Conservation (phyloP, 805 yeast species). For the Kuraishia borneana region DNA sequence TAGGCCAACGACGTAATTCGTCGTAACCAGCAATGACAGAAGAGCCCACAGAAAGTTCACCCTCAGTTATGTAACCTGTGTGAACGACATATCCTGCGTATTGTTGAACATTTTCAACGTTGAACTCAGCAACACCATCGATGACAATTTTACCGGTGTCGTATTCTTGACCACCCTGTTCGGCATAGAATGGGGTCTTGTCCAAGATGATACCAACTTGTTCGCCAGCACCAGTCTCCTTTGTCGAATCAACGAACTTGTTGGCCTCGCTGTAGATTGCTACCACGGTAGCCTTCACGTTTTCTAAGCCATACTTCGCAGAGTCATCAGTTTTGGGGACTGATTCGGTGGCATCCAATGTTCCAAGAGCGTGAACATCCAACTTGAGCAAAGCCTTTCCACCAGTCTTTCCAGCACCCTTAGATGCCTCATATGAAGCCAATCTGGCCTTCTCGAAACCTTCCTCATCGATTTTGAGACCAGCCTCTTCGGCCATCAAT, state of each 20-base stretch:
- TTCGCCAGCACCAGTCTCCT: constrained; percentile 19
- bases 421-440: constrained; percentile 90
- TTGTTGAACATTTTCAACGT: constrained; percentile 82
- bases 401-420: constrained; percentile 62
- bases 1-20: constrained; percentile 90
- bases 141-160: constrained; percentile 90
- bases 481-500: constrained; percentile 98
- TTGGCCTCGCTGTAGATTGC: constrained; percentile 56
- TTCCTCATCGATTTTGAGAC: constrained; percentile 80
- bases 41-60: constrained; percentile 56
- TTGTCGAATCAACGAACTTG: constrained; percentile 39
- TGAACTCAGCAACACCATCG: constrained; percentile 81
- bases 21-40: constrained; percentile 78
- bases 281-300: constrained; percentile 56
- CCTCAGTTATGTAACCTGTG: constrained; percentile 79
- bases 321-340: constrained; percentile 79
- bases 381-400: constrained; percentile 60
- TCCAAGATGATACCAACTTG: constrained; percentile 79
- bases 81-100: constrained; percentile 95
- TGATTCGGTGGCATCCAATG: constrained; percentile 43
- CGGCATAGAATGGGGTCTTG: constrained; percentile 93
- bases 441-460: constrained; percentile 87
- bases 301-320: constrained; percentile 63
- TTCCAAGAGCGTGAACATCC: constrained; percentile 83
- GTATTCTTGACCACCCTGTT: constrained; percentile 98